Evolutionary conservation across 495 filamentous ascomycete genomes (phyloP), one percentile per base, ranked within the genome.

Genomic region (Melanomma pulvis-pyrius): DNA sequence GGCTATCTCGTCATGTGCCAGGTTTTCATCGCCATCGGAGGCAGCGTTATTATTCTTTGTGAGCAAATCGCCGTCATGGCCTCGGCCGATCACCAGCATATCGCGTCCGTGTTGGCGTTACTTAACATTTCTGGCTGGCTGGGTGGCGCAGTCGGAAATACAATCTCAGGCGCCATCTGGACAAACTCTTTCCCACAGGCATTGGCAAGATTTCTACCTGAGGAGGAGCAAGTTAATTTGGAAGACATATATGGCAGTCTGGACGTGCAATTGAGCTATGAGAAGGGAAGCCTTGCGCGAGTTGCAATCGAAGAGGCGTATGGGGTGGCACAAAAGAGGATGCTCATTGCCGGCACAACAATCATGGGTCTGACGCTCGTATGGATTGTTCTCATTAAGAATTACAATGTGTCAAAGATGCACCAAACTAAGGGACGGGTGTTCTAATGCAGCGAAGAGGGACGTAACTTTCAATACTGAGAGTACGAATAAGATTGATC

Each of bases 1-100:
- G 88, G 87, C 21, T 90, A 87, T 74, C 76, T 92, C 21, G 78
- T 91, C 76, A 89, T 91, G 86, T 87, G 85, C 68, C 87, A 92
- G 75, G 89, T 92, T 73, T 87, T 91, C 76, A 90, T 92, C 68
- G 86, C 89, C 22, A 84, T 92, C 53, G 80, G 80, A 17, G 88
- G 88, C 22, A 84, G 85, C 82, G 84, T 68, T 85, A 90, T 69
- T 81, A 90, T 57, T 28, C 5, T 57, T 28, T 2, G 5, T 13
- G 6, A 36, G 13, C 32, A 36, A 13, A 13, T 36, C 13, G 32
- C 32, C 32, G 13, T 36, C 6, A 6, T 36, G 13, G 32, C 32
- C 32, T 6, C 32, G 6, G 32, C 13, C 32, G 32, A 36, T 13
- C 32, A 36, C 13, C 32, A 36, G 32, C 32, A 36, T 36, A 13